Evolutionary conservation across 2,329 filamentous ascomycete species (phyloP).

Genomic region (Trichoderma sp.): DNA sequence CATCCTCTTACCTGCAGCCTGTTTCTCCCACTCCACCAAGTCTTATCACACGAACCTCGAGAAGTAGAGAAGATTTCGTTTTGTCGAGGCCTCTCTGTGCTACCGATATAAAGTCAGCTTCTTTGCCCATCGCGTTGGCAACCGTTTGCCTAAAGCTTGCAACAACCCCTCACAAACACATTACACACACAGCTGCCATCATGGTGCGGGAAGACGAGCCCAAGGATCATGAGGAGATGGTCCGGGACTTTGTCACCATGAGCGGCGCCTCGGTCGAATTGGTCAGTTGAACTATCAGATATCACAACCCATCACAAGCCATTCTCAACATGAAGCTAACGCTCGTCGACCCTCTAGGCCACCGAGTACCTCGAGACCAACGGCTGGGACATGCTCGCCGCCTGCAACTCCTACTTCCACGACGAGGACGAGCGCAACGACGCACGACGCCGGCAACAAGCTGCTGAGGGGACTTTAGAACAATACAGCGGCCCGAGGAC

Average conservation of each 20-base stretch:
- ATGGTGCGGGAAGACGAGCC: slow-evolving; percentile 37
- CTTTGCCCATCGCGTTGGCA: background rate
- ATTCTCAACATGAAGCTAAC: background rate
- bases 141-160: background rate
- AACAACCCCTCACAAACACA: slow-evolving; percentile 1
- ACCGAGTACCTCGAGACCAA: slow-evolving; percentile 65
- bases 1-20: background rate
- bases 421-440: slow-evolving; percentile 55
- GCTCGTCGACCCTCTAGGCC: slow-evolving; percentile 54
- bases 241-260: slow-evolving; percentile 38
- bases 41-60: background rate
- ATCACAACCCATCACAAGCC: background rate
- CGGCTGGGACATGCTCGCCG: slow-evolving; percentile 67
- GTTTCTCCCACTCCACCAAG: background rate
- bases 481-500: slow-evolving; percentile 63
- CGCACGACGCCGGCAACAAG: slow-evolving; percentile 48
- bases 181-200: slow-evolving; percentile 24
- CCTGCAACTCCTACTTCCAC: slow-evolving; percentile 64
- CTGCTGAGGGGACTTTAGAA: slow-evolving; percentile 37
- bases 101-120: background rate
- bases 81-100: too few species aligned
- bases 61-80: background rate
- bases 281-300: slow-evolving; percentile 31
- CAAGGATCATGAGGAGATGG: slow-evolving; percentile 34
- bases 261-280: slow-evolving; percentile 36